Evolutionary conservation across 2,329 filamentous ascomycete genomes (phyloP), one percentile per base, ranked within the genome.

Genomic region (Reticulascus tulasneorum): DNA sequence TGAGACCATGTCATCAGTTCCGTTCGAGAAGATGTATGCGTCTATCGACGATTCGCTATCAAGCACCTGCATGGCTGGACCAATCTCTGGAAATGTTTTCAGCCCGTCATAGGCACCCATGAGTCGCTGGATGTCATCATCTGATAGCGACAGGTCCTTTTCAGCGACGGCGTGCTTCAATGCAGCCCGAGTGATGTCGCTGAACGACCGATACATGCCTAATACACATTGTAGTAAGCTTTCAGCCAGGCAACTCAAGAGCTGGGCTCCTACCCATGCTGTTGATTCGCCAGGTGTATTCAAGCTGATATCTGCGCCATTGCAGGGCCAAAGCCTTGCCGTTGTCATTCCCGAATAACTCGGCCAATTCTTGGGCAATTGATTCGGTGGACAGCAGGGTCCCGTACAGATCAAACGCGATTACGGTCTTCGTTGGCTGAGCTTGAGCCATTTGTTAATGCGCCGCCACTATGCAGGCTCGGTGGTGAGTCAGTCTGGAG

Each of bases 371-470:
- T 23, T 68, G 60, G 7, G 73, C 70, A 44, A 88, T 85, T 20
- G 79, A 84, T 27, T 78, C 75, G 2, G 84, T 86, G 9, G 82
- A 86, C 6, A 89, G 67, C 9, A 90, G 60, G 3, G 84, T 89
- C 35, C 83, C 84, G 57, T 88, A 89, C 3, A 86, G 67, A 50
- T 90, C 84, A 45, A 90, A 87, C 2, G 82, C 84, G 35, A 89
- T 67, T 29, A 82, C 60, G 12, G 54, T 62, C 28, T 58, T 63
- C 38, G 45, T 51, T 50, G 44, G 29, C 43, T 22, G 30, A 6
- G 23, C 22, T 15, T 31, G 22, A 12, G 23, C 22, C 37, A 41
- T 40, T 10, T 2, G 13, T 9, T 12, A n/a, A n/a, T n/a, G n/a
- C n/a, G n/a, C n/a, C n/a, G n/a, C n/a, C n/a, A n/a, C n/a, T n/a